Base-by-base conservation (phyloP, 1,139 yeast genomes). In the Wickerhamomyces sp. region DNA sequence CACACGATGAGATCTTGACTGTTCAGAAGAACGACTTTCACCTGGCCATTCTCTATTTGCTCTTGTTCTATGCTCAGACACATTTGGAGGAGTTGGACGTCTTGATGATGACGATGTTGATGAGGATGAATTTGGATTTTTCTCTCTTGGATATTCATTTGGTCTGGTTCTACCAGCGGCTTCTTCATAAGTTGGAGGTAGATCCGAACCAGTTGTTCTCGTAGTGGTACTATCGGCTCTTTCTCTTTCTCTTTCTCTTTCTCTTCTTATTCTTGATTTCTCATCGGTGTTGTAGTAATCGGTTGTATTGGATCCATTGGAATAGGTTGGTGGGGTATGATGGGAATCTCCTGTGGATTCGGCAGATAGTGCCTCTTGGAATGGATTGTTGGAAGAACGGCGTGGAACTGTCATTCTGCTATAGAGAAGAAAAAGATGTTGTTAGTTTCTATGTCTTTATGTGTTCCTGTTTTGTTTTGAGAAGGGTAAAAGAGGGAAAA, bases 161-260 rank as follows among this genome's bases (percentile, higher is more conserved):
- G 58, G 57, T 11, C 59, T 56, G 21, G 58, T 57, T 25, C 65
- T 69, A 13, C 59, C 55, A n/a, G 78, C 78, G 1, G 85, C 78
- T 15, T 71, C 82, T 49, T 81, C 89, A 45, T 79, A 86, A 52
- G 81, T 80, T 0, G 85, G 66, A 4, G 82, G 70, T 32, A 55
- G 37, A 26, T 52, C 51, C 23, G 28, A 41, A 23, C 32, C 28
- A 23, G 26, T n/a, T 64, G 61, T 8, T 65, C 66, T 35, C 61
- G 59, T 32, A 58, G 55, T 33, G 61, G 34, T 31, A 23, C 16
- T 23, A 24, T 22, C 13, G 26, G 26, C 15, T 25, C 30, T 23
- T 33, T 36, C 37, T 13, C 39, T 33, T 35, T 36, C 37, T 13
- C 39, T 33, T 17, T 40, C 37, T 18, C 35, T 32, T 19, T 21